phyloP scores from a whole-genome alignment of 176 grass and related monocot genomes.

The Oryza punctata region DNA sequence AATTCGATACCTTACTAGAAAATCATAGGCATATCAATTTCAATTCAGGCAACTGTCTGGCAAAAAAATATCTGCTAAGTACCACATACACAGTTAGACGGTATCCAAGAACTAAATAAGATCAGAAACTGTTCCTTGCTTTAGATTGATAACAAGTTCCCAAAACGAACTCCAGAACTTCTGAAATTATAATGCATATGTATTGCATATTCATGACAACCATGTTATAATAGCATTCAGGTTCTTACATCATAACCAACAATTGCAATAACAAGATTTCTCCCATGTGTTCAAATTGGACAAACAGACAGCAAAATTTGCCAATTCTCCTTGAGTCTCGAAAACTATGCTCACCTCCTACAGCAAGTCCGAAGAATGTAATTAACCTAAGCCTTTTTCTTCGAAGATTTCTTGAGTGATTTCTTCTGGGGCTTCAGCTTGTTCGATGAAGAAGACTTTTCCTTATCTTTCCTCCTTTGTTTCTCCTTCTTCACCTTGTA shows the following conservation, averaged over 20 bases:
- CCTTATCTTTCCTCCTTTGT: conserved; percentile 60
- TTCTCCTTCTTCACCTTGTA: conserved; percentile 86
- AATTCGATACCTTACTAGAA: background rate
- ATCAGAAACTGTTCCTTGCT: background rate
- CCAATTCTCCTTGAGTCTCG: background rate
- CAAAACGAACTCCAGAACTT: background rate
- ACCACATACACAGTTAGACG: background rate
- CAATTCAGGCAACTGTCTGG: background rate
- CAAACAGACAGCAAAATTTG: conserved; percentile 16
- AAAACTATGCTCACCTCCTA: conserved; percentile 27
- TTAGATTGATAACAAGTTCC: background rate
- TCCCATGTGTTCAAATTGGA: conserved; percentile 26
- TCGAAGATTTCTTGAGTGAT: conserved; percentile 61
- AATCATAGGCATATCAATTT: background rate
- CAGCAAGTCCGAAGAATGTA: conserved; percentile 7
- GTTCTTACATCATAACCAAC: conserved; percentile 25
- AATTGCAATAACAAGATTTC: conserved; percentile 33
- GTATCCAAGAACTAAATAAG: background rate
- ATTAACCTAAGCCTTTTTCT: conserved; percentile 53
- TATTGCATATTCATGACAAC: background rate
- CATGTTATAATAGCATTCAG: conserved; percentile 25
- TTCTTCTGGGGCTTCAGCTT: conserved; percentile 74
- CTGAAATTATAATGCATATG: background rate
- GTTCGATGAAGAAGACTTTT: conserved; percentile 35
- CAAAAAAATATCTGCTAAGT: background rate